Conservation (phyloP, 371 early-diverging fungal genomes). For the Syncephalastrum sp. region DNA sequence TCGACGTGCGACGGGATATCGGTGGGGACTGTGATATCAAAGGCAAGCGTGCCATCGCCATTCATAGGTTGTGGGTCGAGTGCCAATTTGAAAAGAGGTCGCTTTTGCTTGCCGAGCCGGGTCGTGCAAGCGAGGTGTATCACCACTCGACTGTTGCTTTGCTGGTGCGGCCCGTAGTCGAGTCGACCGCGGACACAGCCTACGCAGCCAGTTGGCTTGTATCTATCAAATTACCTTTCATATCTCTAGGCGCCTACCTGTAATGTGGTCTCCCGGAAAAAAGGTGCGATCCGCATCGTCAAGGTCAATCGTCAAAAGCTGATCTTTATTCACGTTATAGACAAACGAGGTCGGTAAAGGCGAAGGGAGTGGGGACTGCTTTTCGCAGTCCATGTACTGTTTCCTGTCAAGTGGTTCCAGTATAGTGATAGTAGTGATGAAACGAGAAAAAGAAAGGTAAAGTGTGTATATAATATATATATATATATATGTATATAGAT, state of each 20-base stretch:
- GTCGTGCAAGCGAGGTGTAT: conserved; percentile 22
- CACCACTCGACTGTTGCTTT: conserved; percentile 6
- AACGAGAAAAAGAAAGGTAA: no score
- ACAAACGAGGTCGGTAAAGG: conserved; percentile 7
- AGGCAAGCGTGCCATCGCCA: conserved; percentile 7
- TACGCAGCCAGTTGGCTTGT: no score
- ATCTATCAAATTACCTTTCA: no score
- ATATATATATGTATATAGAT: no score
- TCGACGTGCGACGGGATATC: conserved; percentile 22
- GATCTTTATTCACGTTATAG: conserved; percentile 9
- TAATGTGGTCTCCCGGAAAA: conserved; percentile 20
- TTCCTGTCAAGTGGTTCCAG: no score
- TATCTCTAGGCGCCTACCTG: conserved; percentile 2
- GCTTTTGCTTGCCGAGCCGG: conserved; percentile 8
- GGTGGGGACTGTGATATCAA: conserved; percentile 19
- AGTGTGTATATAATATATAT: no score
- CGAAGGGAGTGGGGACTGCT: no score
- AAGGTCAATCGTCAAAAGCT: conserved; percentile 15
- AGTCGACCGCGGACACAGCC: no score
- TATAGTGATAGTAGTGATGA: no score
- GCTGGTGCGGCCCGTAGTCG: no score
- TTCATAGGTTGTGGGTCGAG: conserved; percentile 12
- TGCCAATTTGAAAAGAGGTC: conserved; percentile 20
- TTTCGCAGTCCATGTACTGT: no score
- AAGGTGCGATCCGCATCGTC: conserved; percentile 14